Base-by-base conservation (phyloP, 2,329 filamentous ascomycete genomes). In the Aureobasidium melanogenum region DNA sequence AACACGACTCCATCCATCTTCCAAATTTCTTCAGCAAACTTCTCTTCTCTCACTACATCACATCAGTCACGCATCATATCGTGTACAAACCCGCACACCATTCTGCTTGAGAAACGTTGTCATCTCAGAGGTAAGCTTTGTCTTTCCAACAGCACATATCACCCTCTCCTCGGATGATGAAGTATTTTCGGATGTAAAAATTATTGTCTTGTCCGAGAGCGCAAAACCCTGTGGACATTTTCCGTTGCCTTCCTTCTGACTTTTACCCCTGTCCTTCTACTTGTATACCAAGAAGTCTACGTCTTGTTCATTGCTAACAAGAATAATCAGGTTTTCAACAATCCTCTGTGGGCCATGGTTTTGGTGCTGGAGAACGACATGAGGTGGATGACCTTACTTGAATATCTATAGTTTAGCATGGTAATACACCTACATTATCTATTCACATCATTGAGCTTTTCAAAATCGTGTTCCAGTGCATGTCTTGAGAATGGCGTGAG, bases 181-280 rank as follows among this genome's bases (percentile, higher is more conserved):
- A 94, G 79, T 79, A 96, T 89, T 88, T 60, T 84, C 91, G 92
- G 92, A 96, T 96, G 90, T 94, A 90, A 96, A 95, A 77, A 43
- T 63, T 82, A 82, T 84, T 82, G 80, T 84, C 58, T 84, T 82
- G 88, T 88, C 88, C 88, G 89, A 88, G 88, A 88, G 91, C 91
- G 91, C 91, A 96, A 91, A 88, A 80, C 83, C 83, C 80, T 97
- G 92, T 96, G 87, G 92, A 96, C 78, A 85, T 88, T 88, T 87
- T 96, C 92, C 91, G 92, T 96, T 97, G 92, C 91, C 92, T 97
- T 97, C 92, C 92, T 97, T 96, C 91, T 97, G 91, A 96, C 86
- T 47, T 50, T 12, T 15, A 22, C n/a, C 36, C 5, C 34, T 15
- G 50, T 26, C 14, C n/a, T 48, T 14, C 4, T 7, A 41, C 22